Base-by-base conservation (phyloP, 441 rosid species). In the Corymbia citriodora region DNA sequence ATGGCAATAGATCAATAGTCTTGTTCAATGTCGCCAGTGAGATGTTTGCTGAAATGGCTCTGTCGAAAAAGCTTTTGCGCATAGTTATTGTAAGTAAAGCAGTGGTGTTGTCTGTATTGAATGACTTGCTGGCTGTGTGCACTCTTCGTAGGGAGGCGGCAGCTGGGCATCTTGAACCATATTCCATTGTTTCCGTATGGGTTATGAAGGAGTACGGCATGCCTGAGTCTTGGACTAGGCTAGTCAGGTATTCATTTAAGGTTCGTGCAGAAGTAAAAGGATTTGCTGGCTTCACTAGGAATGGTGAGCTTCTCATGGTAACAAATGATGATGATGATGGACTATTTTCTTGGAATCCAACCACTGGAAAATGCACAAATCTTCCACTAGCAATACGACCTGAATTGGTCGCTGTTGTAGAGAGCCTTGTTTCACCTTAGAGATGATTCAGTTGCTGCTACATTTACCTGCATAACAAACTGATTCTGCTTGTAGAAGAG, bases 361-460 rank as follows among this genome's bases (percentile, higher is more conserved):
- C 21, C 12, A 57, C 29, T 9, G 11, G 63, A 9, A 11, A 61
- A 10, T 27, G 3, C 31, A 0, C 68, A 12, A 61, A 27, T 63
- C 33, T 63, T 63, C 1, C 4, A 29, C 31, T 61, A 11, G 14
- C 8, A 6, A 3, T 1, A 8, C 0, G 2, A 12, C 13, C 31
- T 4, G 9, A 63, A 6, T 29, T n/a, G 70, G 9, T 63, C 17
- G 6, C 2, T 14, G 9, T 63, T 13, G 8, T 63, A 29, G 70
- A 63, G 31, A 63, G 33, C 17, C 33, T 63, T 13, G 17, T 29
- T 63, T 12, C 13, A 29, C 17, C 29, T 27, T 61, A 61, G 9
- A 61, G n/a, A 14, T 65, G 19, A 65, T 14, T 65, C 5, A 7
- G 1, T 29, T 65, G 10, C 5, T 65, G 10, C 19, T 13, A 65